These are phyloP conservation scores for Rhizopogon sp. DNA, from an alignment of 768 basidiomycete species.

Conservation along the genomic window DNA sequence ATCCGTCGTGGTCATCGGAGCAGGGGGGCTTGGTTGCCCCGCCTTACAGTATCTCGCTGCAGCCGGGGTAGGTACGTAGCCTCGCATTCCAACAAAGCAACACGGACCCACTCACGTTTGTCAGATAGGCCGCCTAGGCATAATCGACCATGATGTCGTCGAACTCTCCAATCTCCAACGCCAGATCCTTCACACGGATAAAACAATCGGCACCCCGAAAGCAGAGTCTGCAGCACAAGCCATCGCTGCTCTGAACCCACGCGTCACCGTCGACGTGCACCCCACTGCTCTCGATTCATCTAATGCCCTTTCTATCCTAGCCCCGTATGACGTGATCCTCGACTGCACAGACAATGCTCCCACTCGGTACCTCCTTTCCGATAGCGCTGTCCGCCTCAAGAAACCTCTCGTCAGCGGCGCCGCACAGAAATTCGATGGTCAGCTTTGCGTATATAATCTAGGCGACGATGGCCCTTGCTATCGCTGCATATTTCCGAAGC, in stretches of 20 bases:
- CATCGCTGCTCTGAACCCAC: slow-evolving; percentile 46
- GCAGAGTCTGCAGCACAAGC: slow-evolving; percentile 75
- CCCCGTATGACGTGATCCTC: slow-evolving; percentile 68
- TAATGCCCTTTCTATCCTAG: slow-evolving; percentile 62
- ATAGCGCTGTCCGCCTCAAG: slow-evolving; percentile 68
- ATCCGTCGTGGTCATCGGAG: slow-evolving; percentile 84
- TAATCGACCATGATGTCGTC: slow-evolving; percentile 86
- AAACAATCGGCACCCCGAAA: slow-evolving; percentile 71
- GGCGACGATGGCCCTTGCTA: slow-evolving; percentile 80
- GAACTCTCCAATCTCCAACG: slow-evolving; percentile 88
- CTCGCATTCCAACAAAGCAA: not conserved
- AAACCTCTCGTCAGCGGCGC: slow-evolving; percentile 91
- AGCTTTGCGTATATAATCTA: slow-evolving; percentile 72
- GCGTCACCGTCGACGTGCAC: slow-evolving; percentile 54
- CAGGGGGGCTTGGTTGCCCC: slow-evolving; percentile 95
- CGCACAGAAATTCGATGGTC: slow-evolving; percentile 82
- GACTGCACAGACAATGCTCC: slow-evolving; percentile 95
- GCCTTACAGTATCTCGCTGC: slow-evolving; percentile 92
- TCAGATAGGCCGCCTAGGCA: slow-evolving; percentile 66
- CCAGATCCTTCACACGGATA: slow-evolving; percentile 83
- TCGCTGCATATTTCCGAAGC: slow-evolving; percentile 85
- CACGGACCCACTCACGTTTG: slow-evolving; percentile 3
- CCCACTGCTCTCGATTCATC: slow-evolving; percentile 50
- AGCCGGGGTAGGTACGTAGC: slow-evolving; percentile 76
- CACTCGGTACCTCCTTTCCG: slow-evolving; percentile 90